Percentiles rank a stretch among this genome's conserved stretches.
Evolutionary conservation across 306 rosid species (phyloP).

Genomic region (Trifolium dubium): DNA sequence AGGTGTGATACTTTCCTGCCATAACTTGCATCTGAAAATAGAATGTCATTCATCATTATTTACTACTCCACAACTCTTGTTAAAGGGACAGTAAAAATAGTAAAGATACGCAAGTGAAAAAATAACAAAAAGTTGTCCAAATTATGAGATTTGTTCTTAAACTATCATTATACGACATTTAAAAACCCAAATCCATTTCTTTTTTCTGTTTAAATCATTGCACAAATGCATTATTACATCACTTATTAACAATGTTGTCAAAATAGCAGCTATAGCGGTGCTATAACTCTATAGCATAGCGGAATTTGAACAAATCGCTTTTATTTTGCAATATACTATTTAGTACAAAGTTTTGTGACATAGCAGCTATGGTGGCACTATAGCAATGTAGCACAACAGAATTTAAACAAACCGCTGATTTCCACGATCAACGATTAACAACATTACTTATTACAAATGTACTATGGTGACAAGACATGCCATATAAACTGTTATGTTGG

Average conservation of each 20-base stretch:
- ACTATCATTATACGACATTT: background rate
- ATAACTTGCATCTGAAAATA: constrained; percentile 86
- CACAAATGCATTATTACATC: background rate
- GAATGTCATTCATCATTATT: constrained; percentile 38
- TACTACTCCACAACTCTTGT: constrained; percentile 28
- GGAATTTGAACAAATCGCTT: too few relatives aligned
- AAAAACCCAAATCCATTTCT: background rate
- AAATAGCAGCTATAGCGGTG: too few relatives aligned
- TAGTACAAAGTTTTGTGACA: too few relatives aligned
- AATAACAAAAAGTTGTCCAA: background rate
- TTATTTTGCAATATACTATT: too few relatives aligned
- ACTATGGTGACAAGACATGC: constrained; percentile 4
- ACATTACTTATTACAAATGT: background rate
- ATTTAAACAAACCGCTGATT: too few relatives aligned
- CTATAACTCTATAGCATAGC: too few relatives aligned
- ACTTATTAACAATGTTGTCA: background rate
- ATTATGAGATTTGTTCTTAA: constrained; percentile 1
- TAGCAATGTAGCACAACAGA: too few relatives aligned
- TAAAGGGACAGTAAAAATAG: constrained; percentile 9
- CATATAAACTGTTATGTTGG: constrained; percentile 10
- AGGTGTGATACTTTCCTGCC: constrained; percentile 86
- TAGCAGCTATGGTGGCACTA: too few relatives aligned
- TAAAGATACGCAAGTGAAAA: constrained; percentile 11
- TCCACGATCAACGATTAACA: too few relatives aligned
- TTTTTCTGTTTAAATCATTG: background rate